These are phyloP conservation scores for Euphorbia celastroides DNA, from an alignment of 441 rosid species.

Conservation along the genomic window DNA sequence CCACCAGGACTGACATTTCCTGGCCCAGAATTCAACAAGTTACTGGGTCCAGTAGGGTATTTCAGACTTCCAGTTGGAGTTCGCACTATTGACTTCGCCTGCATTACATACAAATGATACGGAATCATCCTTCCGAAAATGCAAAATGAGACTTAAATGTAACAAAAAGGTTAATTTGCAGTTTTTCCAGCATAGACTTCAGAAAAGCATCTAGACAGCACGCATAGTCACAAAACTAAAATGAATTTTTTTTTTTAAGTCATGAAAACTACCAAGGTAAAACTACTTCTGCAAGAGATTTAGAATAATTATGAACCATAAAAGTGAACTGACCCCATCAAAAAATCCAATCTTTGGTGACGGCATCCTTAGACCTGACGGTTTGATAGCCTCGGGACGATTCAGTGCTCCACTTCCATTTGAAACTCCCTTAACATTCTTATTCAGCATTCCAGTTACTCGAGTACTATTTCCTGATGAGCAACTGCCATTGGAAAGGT, in stretches of 20 bases:
- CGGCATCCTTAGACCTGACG: conserved; percentile 91
- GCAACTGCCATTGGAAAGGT: conserved; percentile 27
- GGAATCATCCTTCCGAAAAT: not conserved
- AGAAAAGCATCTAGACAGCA: not conserved
- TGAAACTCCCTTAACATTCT: conserved; percentile 32
- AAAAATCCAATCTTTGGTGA: conserved; percentile 95
- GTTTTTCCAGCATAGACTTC: conserved; percentile 11
- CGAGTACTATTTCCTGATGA: conserved; percentile 32
- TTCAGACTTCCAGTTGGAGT: conserved; percentile 44
- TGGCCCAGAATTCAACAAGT: conserved; percentile 31
- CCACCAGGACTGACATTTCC: conserved; percentile 33
- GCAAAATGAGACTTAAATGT: conserved; percentile 3
- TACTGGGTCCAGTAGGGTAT: conserved; percentile 31
- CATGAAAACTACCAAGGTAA: conserved; percentile 1
- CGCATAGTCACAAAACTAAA: not conserved
- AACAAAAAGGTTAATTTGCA: not conserved
- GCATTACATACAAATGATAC: conserved; percentile 25
- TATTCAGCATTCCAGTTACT: conserved; percentile 22
- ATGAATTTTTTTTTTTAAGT: not conserved
- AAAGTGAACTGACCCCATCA: conserved; percentile 74
- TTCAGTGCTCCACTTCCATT: conserved; percentile 26
- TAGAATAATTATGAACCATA: conserved; percentile 15
- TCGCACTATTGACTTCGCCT: conserved; percentile 47
- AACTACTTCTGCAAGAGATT: conserved; percentile 1
- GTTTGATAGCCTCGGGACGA: conserved; percentile 43